A percentile compares a stretch with the other conserved stretches of the same genome.
Conservation (phyloP, 257 asterid genomes). For the Solanum ossicruentum region DNA sequence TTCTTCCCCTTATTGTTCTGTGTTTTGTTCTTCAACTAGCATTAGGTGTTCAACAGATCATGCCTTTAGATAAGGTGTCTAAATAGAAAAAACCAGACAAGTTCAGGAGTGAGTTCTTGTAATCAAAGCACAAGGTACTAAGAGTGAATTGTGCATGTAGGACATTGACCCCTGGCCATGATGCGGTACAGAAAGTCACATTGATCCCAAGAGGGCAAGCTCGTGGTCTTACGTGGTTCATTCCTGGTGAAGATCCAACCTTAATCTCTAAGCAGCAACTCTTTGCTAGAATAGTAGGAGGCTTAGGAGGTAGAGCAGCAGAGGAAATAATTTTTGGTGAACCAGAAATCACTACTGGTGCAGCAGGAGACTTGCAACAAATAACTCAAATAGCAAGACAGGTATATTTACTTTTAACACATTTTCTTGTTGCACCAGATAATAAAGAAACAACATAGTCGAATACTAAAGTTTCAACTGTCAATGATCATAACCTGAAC, state of each 20-base stretch:
- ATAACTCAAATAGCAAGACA: slow-evolving; percentile 47
- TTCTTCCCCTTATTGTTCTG: neutral
- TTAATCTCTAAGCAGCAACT: slow-evolving; percentile 41
- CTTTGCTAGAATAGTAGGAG: slow-evolving; percentile 64
- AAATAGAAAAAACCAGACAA: neutral
- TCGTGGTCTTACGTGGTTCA: slow-evolving; percentile 62
- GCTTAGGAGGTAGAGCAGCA: slow-evolving; percentile 65
- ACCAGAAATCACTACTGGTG: slow-evolving; percentile 62
- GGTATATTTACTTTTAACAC: slow-evolving; percentile 6
- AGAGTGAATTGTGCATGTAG: slow-evolving; percentile 11
- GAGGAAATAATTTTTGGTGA: slow-evolving; percentile 66
- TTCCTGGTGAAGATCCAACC: slow-evolving; percentile 47
- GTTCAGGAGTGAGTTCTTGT: neutral
- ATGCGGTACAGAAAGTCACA: slow-evolving; percentile 57
- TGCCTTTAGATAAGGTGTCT: neutral
- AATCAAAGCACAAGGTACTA: neutral
- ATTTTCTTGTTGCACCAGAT: neutral
- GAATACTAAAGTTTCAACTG: neutral
- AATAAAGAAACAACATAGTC: neutral
- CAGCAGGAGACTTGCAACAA: slow-evolving; percentile 60
- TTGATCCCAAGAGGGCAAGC: slow-evolving; percentile 78
- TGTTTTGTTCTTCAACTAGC: neutral
- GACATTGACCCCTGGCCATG: slow-evolving; percentile 56
- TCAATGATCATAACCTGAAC: neutral
- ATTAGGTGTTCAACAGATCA: neutral